Evolutionary conservation across 2,329 filamentous ascomycete species (phyloP).

Genomic region (Gnomoniopsis sp.): DNA sequence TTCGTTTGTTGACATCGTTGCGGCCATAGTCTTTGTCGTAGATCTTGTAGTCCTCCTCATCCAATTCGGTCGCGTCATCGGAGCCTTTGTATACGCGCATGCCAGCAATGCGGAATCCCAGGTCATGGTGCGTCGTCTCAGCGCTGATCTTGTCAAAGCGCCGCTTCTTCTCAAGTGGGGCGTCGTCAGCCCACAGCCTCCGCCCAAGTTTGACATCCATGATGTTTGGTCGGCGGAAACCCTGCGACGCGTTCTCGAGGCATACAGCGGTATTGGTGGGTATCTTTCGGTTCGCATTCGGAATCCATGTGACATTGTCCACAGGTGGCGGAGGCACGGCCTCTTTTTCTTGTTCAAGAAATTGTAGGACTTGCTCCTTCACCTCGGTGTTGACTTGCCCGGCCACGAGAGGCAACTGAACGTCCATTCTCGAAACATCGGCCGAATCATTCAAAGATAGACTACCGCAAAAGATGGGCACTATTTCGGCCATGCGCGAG

Average conservation of each 20-base stretch:
- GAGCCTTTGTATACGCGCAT: conserved; percentile 62
- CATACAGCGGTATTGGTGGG: conserved; percentile 78
- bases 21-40: conserved; percentile 65
- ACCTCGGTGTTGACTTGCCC: conserved; percentile 39
- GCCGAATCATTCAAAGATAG: conserved; percentile 62
- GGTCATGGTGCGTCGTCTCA: conserved; percentile 56
- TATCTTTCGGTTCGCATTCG: conserved; percentile 57
- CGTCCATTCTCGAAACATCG: conserved; percentile 44
- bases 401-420: conserved; percentile 43
- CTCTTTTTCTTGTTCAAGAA: conserved; percentile 15
- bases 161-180: conserved; percentile 54
- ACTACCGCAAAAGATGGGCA: conserved; percentile 82
- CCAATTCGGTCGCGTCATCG: conserved; percentile 46
- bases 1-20: conserved; percentile 46
- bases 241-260: conserved; percentile 76
- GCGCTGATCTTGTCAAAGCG: conserved; percentile 58
- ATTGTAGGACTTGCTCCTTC: conserved; percentile 33
- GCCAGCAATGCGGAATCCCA: conserved; percentile 62
- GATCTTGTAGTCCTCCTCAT: conserved; percentile 53
- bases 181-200: conserved; percentile 78
- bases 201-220: conserved; percentile 89
- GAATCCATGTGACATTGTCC: conserved; percentile 39
- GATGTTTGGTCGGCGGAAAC: conserved; percentile 83
- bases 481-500: conserved; percentile 71
- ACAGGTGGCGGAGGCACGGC: conserved; percentile 2